Base-by-base conservation (phyloP, 805 yeast genomes). In the Barnettozyma sp. region DNA sequence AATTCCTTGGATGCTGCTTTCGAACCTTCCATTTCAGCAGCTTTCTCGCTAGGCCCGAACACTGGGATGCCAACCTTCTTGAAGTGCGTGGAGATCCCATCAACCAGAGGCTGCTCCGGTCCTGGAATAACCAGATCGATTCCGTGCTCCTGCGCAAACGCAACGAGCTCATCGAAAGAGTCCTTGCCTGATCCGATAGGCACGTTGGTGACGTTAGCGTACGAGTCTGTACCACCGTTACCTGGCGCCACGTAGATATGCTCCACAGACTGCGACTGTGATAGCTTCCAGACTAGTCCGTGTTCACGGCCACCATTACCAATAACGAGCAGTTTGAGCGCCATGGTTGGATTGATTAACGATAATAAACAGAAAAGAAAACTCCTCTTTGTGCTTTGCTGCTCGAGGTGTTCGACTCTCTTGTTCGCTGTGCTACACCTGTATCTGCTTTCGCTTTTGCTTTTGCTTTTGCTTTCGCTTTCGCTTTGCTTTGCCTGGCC, bases 231-330 rank as follows among this genome's bases (percentile, higher is more conserved):
- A 34, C 97, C 97, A 38, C 97, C 98, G 56, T 92, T 90, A 36
- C 97, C 97, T 44, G 97, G 97, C 19, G 97, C 95, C 38, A 90
- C 95, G 52, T 58, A 94, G 48, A 94, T 79, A 41, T 73, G 70
- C 42, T 64, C 62, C 23, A 87, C 95, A 30, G 72, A 60, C 25
- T 75, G 63, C 23, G 96, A 85, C 61, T 87, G 90, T 21, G 82
- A 65, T 45, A 92, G 71, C 55, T 82, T 84, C 96, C 96, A 88
- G 12, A 85, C 83, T 42, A 92, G 71, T 36, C 97, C 97, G 59
- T 92, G 97, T 63, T 92, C 99, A 69, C 99, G 87, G 49, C 98
- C 99, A 58, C 99, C 99, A 64, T 83, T 86, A 54, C 99, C 99
- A 49, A 92, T 73, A 46, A 92, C 79, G 43, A 92, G 76, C 48